A percentile compares a stretch with the other conserved stretches of the same genome.
Evolutionary conservation across 345 rosid species (phyloP).

Genomic region (Erucastrum elatum): DNA sequence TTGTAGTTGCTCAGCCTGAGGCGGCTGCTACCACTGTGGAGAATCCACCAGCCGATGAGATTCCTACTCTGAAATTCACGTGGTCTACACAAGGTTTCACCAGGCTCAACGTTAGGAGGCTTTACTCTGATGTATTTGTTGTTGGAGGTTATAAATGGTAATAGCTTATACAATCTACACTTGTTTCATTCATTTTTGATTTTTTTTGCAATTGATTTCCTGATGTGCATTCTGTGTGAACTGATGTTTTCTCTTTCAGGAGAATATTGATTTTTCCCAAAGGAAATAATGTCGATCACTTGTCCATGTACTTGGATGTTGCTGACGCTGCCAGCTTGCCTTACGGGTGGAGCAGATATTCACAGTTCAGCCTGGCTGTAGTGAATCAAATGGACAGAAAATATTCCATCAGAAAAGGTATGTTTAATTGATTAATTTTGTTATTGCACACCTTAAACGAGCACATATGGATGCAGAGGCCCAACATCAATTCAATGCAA

Average conservation of each 20-base stretch:
- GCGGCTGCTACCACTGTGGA: constrained; percentile 61
- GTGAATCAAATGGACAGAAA: constrained; percentile 68
- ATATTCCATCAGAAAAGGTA: constrained; percentile 83
- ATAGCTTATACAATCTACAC: constrained; percentile 4
- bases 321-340: constrained; percentile 76
- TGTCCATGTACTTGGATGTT: constrained; percentile 96
- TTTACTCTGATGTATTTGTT: constrained; percentile 69
- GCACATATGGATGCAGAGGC: constrained; percentile 60
- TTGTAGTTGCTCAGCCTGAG: constrained; percentile 55
- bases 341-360: constrained; percentile 94
- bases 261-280: constrained; percentile 83
- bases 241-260: constrained; percentile 47
- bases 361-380: constrained; percentile 85
- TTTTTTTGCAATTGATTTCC: not conserved
- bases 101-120: constrained; percentile 78
- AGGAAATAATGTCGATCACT: constrained; percentile 93
- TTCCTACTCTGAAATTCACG: constrained; percentile 67
- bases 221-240: not conserved
- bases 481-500: constrained; percentile 26
- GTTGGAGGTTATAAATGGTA: constrained; percentile 93
- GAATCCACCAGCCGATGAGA: constrained; percentile 72
- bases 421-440: not conserved
- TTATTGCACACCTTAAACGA: not conserved
- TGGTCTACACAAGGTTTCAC: constrained; percentile 64
- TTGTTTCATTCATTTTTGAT: not conserved